Evolutionary conservation across 2,329 filamentous ascomycete genomes (phyloP), one percentile per base, ranked within the genome.

Genomic region (Aspergillus sp.): DNA sequence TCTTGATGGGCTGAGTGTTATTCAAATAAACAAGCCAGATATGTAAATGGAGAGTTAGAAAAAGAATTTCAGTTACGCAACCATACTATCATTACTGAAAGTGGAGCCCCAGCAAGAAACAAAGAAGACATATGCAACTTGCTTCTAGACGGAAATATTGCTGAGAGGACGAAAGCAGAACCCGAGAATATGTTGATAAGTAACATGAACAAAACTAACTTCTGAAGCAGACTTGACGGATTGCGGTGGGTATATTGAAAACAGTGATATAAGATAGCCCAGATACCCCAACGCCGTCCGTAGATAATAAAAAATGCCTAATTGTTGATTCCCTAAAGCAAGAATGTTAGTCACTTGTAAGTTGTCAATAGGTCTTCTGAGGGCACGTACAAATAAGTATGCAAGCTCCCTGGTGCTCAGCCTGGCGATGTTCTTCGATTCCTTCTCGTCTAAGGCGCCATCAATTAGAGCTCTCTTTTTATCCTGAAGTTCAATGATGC

Each of bases 401-500:
- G 82, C 84, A 46, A 96, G 80, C 66, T 96, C 90, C 35, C 79
- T 78, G 2, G 82, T 77, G 54, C 82, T 84, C 12, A 96, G 80
- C 41, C 90, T 81, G 7, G 86, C 85, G 52, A 96, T 79, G 58
- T 81, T 84, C 68, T 84, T 84, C 35, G 83, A 83, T 40, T 87
- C 88, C 25, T 84, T 83, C 74, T 96, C 91, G 66, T 95, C 90
- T 21, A 97, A 81, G 1, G 92, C 93, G 9, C 86, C 83, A 60
- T 90, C 87, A 39, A 96, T 90, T 39, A 96, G 78, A 44, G 84
- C 81, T 21, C 89, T 84, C 78, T 96, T 97, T 72, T 85, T 81
- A 52, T 93, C 84, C 70, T 96, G 92, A 15, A 96, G 77, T 23
- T 81, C 81, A 33, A 93, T 79, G 62, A 97, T 96, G 7, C 92